A percentile compares a stretch with the other conserved stretches of the same genome.
Conservation (phyloP, 257 asterid genomes). For the Przewalskia tangutica region DNA sequence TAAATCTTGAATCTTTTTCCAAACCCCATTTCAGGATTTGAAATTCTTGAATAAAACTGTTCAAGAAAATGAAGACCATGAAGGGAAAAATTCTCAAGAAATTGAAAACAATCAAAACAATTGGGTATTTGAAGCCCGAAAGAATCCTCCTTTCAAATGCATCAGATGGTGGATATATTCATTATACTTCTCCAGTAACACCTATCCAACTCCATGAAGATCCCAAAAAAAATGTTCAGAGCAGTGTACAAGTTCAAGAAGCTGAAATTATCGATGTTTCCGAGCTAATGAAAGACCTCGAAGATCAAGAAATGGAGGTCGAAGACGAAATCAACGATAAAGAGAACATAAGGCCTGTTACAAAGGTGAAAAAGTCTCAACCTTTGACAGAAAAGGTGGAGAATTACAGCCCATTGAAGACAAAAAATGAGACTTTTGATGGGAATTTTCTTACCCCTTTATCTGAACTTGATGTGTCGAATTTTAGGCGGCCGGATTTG, state of each 20-base stretch:
- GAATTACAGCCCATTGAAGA: conserved; percentile 5
- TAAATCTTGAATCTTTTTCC: not conserved
- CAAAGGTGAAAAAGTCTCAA: not conserved
- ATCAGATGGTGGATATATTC: conserved; percentile 44
- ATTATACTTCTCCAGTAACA: conserved; percentile 19
- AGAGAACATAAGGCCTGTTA: conserved; percentile 44
- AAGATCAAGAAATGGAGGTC: conserved; percentile 34
- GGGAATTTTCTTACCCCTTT: conserved; percentile 13
- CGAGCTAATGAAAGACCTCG: conserved; percentile 73
- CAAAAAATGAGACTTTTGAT: conserved; percentile 16
- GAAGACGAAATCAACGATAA: conserved; percentile 33
- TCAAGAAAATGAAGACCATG: no score
- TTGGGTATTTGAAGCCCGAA: conserved; percentile 66
- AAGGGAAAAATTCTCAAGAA: conserved; percentile 79
- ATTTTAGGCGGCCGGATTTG: conserved; percentile 55
- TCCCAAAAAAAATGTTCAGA: conserved; percentile 9
- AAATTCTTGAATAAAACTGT: no score
- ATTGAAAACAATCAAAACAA: conserved; percentile 62
- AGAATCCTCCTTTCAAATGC: conserved; percentile 53
- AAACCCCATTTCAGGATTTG: not conserved
- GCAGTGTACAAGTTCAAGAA: conserved; percentile 18
- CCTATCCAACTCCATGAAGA: conserved; percentile 16
- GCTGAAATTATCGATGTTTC: conserved; percentile 51
- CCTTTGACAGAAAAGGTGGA: conserved; percentile 6
- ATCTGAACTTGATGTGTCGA: conserved; percentile 26